Conservation (phyloP, 306 rosid genomes). For the Astragalus membranaceus region DNA sequence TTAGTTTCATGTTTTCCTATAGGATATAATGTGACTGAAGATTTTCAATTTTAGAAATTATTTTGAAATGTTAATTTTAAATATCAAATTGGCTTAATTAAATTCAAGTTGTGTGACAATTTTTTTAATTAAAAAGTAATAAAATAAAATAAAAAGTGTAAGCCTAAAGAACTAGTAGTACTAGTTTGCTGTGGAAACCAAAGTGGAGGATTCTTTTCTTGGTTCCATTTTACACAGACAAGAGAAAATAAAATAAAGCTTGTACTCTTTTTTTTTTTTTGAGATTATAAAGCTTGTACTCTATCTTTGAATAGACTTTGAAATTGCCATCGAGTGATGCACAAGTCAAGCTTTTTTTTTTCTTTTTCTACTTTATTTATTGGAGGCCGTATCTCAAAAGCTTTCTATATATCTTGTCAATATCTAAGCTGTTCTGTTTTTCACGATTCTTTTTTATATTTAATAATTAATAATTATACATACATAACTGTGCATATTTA, state of each 20-base stretch:
- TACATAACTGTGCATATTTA: no score
- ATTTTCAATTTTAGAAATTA: no score
- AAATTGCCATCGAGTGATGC: neutral
- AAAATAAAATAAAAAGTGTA: neutral
- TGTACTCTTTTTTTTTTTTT: no score
- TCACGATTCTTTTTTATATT: neutral
- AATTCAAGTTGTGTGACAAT: neutral
- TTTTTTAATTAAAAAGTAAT: neutral
- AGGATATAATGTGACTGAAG: no score
- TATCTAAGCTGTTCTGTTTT: neutral
- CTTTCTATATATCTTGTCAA: constrained; percentile 11
- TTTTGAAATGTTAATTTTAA: no score
- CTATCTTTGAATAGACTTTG: no score
- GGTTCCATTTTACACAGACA: constrained; percentile 10
- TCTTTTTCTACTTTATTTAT: constrained; percentile 21
- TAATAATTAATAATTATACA: neutral
- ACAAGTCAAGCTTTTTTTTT: constrained; percentile 11
- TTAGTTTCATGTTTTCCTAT: no score
- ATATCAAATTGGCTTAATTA: no score
- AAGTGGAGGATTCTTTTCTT: neutral
- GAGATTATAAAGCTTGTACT: constrained; percentile 9
- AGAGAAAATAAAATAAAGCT: constrained; percentile 14
- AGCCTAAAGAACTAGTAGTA: no score
- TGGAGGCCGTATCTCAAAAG: neutral
- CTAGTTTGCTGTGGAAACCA: neutral